Evolutionary conservation across 805 yeast genomes (phyloP).

Genomic region (Saccharomycopsis microspora): DNA sequence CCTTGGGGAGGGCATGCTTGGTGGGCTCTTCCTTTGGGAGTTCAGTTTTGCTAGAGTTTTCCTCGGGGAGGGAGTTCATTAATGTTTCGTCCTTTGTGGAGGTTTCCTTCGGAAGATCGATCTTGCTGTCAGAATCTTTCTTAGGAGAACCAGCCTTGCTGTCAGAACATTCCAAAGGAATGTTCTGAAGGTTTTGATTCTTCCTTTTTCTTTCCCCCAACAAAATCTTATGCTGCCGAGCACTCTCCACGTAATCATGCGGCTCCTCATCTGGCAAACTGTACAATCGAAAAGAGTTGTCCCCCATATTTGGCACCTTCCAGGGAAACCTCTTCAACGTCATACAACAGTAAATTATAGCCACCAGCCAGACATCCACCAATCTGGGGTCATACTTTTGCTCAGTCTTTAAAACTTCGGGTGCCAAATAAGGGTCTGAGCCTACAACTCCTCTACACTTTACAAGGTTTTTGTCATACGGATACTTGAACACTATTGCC

Average conservation of each 20-base stretch:
- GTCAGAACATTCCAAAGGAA: too few relatives aligned
- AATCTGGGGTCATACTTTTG: constrained; percentile 58
- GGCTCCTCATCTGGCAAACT: constrained; percentile 60
- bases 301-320: constrained; percentile 66
- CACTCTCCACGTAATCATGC: constrained; percentile 65
- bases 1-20: too few relatives aligned
- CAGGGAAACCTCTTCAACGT: constrained; percentile 77
- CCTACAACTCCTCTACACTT: constrained; percentile 73
- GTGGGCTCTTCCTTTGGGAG: too few relatives aligned
- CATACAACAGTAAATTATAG: constrained; percentile 81
- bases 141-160: too few relatives aligned
- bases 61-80: too few relatives aligned
- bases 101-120: too few relatives aligned
- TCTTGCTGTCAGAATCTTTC: too few relatives aligned
- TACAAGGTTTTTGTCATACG: constrained; percentile 48
- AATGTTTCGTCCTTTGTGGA: too few relatives aligned
- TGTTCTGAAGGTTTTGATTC: not conserved
- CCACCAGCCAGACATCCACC: constrained; percentile 79
- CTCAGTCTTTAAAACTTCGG: constrained; percentile 51
- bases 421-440: constrained; percentile 79
- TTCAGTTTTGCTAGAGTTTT: too few relatives aligned
- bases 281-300: constrained; percentile 59
- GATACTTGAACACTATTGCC: constrained; percentile 73
- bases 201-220: constrained; percentile 35
- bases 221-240: constrained; percentile 57